These are phyloP conservation scores for Curvularia hawaiiensis DNA, from an alignment of 2,329 filamentous ascomycete genomes.

Conservation along the genomic window DNA sequence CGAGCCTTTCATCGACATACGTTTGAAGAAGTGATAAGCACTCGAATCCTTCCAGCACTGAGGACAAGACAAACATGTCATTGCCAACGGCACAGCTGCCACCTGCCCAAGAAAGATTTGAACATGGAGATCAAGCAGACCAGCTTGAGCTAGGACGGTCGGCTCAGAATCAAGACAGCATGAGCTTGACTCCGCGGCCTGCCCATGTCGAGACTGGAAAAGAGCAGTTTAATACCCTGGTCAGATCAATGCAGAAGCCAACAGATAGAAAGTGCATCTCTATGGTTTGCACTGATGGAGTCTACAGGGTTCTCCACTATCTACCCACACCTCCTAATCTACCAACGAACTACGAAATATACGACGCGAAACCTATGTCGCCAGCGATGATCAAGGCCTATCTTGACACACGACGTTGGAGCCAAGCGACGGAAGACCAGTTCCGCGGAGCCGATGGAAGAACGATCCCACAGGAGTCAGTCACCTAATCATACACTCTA, in stretches of 20 bases:
- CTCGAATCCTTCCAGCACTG: not conserved
- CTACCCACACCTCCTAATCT: constrained; percentile 4
- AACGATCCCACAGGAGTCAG: constrained; percentile 7
- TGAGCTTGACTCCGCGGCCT: not conserved
- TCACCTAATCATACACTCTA: not conserved
- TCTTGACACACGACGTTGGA: constrained; percentile 6
- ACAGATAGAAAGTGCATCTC: not conserved
- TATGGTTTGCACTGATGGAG: constrained; percentile 2
- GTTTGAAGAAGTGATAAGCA: not conserved
- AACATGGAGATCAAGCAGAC: not conserved
- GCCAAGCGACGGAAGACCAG: not conserved
- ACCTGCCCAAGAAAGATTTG: not conserved
- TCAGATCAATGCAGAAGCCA: not conserved
- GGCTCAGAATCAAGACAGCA: not conserved
- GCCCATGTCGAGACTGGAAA: not conserved
- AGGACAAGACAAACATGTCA: constrained; percentile 1
- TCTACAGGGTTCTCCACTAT: constrained; percentile 3
- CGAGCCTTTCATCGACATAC: not conserved
- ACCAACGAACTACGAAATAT: constrained; percentile 3
- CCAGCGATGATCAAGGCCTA: constrained; percentile 8
- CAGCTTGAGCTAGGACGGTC: not conserved
- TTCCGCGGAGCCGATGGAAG: constrained; percentile 11
- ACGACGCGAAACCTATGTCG: constrained; percentile 9
- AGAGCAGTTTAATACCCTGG: not conserved
- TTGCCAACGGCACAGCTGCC: not conserved